Evolutionary conservation across 2,329 filamentous ascomycete species (phyloP), one percentile per base, ranked within the genome.

Genomic region (Corinectria fuckeliana): DNA sequence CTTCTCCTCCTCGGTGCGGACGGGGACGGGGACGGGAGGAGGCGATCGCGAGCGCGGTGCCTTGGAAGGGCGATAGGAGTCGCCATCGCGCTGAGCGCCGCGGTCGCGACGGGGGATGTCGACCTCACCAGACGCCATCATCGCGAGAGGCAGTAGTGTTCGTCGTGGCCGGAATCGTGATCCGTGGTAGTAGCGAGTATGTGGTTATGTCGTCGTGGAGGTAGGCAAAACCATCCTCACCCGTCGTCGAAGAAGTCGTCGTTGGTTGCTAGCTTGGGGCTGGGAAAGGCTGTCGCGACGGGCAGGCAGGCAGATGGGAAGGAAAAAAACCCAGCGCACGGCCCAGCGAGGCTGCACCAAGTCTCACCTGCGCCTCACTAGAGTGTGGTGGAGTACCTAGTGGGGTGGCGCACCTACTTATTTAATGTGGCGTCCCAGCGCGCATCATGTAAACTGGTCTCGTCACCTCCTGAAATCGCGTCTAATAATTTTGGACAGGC

Each of bases 1-100:
- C 77, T 96, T 96, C 77, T 93, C 89, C 75, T 92, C 92, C 70
- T 91, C 92, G 45, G 85, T 88, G 62, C 81, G 82, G 52, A 76
- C 75, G 4, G 80, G 78, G 10, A 75, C 75, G 23, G 41, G 55
- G 14, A 61, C 53, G 8, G 77, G 76, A 36, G 76, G 74, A 58
- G 71, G 76, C 61, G 69, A 69, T 11, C 62, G 64, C 36, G 67
- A 69, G 53, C 65, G 65, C 38, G 53, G 63, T 50, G 56, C 72
- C 56, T 72, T 72, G 32, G 71, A 69, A 21, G 81, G 81, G 41
- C 81, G 78, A 63, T 85, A 85, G 50, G 76, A 82, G 70, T 85
- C 83, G 67, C 75, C 81, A 73, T 82, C 80, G 69, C 80, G 80
- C 57, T 67, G 67, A 51, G 65, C 61, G 63, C 62, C 71, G 61